These are phyloP conservation scores for Paraurostyla sp. DNA, from an alignment of 73 alveolate genomes.

Conservation along the genomic window DNA sequence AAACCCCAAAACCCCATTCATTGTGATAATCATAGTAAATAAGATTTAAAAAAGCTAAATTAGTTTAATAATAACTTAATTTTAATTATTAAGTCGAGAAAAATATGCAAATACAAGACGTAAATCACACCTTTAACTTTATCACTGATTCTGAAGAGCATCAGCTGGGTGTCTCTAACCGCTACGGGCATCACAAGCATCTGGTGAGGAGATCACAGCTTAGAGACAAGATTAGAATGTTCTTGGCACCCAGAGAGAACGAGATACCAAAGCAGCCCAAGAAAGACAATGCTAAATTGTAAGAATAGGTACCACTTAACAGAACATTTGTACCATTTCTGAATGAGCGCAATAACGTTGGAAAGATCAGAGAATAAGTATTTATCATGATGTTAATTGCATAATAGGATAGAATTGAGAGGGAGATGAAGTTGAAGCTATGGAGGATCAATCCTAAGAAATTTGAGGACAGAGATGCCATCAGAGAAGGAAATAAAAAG, in stretches of 20 bases:
- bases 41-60: no score
- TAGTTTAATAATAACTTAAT: no score
- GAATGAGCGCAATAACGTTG: constrained; percentile 25
- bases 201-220: not conserved
- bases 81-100: no score
- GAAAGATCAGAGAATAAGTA: not conserved
- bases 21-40: no score
- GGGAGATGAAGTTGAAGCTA: not conserved
- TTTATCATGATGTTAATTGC: not conserved
- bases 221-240: constrained; percentile 9
- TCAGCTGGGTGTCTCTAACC: not conserved
- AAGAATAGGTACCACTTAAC: not conserved
- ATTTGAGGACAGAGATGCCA: constrained; percentile 25
- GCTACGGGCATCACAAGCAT: constrained; percentile 3
- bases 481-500: not conserved
- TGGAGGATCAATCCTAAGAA: constrained; percentile 23
- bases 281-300: not conserved
- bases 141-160: not conserved
- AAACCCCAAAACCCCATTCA: no score
- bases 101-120: not conserved
- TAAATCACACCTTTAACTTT: not conserved
- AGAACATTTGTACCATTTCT: constrained; percentile 4
- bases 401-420: not conserved
- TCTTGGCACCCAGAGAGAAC: constrained; percentile 2
- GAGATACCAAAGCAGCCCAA: constrained; percentile 13